These are phyloP conservation scores for Rhodotorula sp. DNA, from an alignment of 1,284 basidiomycete species.

Conservation along the genomic window DNA sequence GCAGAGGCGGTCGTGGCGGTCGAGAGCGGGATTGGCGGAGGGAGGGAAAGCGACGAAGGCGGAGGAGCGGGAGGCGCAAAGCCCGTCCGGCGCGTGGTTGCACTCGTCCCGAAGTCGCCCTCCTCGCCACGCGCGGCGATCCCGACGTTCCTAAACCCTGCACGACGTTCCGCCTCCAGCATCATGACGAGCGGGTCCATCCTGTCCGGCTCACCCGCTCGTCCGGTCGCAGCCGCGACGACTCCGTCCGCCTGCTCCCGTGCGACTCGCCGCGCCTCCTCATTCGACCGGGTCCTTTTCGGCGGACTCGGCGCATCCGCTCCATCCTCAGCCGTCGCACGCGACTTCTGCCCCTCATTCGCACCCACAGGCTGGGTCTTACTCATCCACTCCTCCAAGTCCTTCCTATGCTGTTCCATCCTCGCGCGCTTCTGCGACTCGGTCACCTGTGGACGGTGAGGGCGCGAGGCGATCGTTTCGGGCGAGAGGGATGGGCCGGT, in stretches of 20 bases:
- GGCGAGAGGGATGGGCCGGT: neutral
- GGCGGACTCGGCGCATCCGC: neutral
- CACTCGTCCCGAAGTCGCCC: neutral
- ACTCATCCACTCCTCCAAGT: conserved; percentile 22
- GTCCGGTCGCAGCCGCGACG: neutral
- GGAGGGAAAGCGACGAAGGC: neutral
- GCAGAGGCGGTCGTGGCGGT: neutral
- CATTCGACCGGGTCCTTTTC: neutral
- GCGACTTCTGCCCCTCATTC: neutral
- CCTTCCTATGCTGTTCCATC: conserved; percentile 20
- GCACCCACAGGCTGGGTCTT: neutral
- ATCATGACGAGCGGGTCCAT: conserved; percentile 14
- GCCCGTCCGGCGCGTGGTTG: neutral
- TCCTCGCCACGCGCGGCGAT: too few relatives aligned
- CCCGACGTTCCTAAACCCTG: neutral
- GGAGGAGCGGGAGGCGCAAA: conserved; percentile 8
- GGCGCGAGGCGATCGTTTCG: neutral
- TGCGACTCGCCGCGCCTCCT: neutral
- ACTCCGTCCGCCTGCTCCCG: neutral
- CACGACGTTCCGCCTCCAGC: conserved; percentile 18
- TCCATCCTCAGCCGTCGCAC: neutral
- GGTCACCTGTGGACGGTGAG: neutral
- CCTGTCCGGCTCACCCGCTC: neutral
- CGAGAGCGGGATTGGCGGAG: conserved; percentile 1
- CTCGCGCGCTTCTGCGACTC: conserved; percentile 12